These are phyloP conservation scores for Globisporangium canariense DNA, from an alignment of 352 stramenopile genomes.

Conservation along the genomic window DNA sequence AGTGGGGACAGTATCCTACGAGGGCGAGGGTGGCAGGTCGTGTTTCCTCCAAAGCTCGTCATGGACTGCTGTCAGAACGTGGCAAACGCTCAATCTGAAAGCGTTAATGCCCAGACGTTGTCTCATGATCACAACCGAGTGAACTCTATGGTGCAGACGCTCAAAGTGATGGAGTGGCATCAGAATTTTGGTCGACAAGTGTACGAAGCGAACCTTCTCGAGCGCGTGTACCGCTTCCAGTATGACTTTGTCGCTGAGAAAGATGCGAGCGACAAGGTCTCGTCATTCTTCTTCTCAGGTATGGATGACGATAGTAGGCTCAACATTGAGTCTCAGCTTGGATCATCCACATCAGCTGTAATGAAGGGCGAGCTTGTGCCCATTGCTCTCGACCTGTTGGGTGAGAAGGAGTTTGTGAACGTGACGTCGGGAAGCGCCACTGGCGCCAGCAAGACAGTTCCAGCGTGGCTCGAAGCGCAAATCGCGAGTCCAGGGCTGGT, in stretches of 20 bases:
- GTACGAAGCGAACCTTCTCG: conserved; percentile 42
- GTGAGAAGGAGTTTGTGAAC: not conserved
- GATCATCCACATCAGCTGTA: not conserved
- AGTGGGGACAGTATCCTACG: conserved; percentile 24
- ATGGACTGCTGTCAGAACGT: conserved; percentile 26
- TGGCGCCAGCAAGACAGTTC: conserved; percentile 22
- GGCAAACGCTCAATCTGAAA: no score
- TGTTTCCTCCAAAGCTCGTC: conserved; percentile 27
- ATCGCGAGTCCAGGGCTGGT: not conserved
- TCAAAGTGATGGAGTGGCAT: conserved; percentile 39
- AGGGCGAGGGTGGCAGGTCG: conserved; percentile 33
- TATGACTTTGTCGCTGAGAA: conserved; percentile 31
- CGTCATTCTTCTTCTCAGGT: conserved; percentile 26
- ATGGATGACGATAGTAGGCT: not conserved
- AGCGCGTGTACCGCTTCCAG: conserved; percentile 42
- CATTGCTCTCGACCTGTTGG: conserved; percentile 7
- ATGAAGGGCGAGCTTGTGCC: not conserved
- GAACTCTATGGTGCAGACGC: conserved; percentile 16
- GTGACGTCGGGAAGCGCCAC: conserved; percentile 1
- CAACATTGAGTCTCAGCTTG: not conserved
- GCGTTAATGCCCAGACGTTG: not conserved
- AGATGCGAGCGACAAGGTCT: conserved; percentile 20
- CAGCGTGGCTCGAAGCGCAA: conserved; percentile 33
- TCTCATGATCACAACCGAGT: not conserved
- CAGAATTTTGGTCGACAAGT: conserved; percentile 27